phyloP scores from a whole-genome alignment of 1,284 basidiomycete genomes.

The Neonothopanus nambi region DNA sequence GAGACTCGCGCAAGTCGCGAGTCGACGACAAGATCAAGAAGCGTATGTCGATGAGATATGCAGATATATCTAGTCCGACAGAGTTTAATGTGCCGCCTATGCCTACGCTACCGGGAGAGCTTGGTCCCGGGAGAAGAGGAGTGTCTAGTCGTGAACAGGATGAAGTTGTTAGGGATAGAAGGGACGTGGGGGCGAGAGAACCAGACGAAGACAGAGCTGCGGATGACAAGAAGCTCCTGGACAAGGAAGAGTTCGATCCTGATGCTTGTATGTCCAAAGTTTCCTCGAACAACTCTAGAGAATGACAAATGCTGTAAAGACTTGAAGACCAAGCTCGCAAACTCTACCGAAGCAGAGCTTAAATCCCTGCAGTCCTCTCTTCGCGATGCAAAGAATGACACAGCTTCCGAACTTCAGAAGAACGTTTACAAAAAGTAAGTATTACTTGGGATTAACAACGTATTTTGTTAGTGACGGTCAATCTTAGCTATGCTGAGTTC shows the following conservation, averaged over 20 bases:
- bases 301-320: conserved; percentile 41
- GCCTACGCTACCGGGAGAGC: conserved; percentile 48
- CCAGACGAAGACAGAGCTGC: conserved; percentile 44
- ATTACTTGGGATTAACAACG: not conserved
- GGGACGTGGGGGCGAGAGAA: conserved; percentile 15
- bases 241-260: conserved; percentile 78
- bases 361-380: conserved; percentile 73
- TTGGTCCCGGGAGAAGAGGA: conserved; percentile 31
- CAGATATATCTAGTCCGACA: conserved; percentile 71
- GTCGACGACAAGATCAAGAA: conserved; percentile 94
- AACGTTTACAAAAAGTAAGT: conserved; percentile 90
- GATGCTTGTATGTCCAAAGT: conserved; percentile 65
- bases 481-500: conserved; percentile 87
- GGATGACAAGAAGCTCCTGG: conserved; percentile 64
- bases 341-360: conserved; percentile 79
- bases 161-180: conserved; percentile 42
- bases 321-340: conserved; percentile 73
- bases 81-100: conserved; percentile 51
- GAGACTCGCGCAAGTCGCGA: conserved; percentile 34
- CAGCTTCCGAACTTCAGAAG: conserved; percentile 71
- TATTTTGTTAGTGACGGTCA: conserved; percentile 1
- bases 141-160: conserved; percentile 38
- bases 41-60: conserved; percentile 91
- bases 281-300: conserved; percentile 4
- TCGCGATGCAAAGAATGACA: conserved; percentile 61